phyloP scores from a whole-genome alignment of 805 yeast species.

The Nakazawaea wyomingensis region DNA sequence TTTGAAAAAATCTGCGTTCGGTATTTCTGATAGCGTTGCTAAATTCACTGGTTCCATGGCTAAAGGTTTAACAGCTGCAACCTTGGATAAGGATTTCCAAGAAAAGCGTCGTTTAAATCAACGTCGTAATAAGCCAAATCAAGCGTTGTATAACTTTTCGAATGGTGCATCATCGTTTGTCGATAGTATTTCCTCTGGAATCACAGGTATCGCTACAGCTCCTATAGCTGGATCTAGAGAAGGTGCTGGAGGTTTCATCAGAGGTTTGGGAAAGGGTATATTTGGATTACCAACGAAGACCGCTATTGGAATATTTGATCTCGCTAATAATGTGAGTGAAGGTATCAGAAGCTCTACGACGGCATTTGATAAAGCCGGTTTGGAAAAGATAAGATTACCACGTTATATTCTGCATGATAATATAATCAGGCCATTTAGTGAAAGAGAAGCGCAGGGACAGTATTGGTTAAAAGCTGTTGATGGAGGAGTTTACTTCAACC shows the following conservation, averaged over 20 bases:
- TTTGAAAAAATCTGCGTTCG: slow-evolving; percentile 90
- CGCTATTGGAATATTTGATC: slow-evolving; percentile 89
- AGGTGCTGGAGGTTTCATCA: slow-evolving; percentile 89
- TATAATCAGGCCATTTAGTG: slow-evolving; percentile 67
- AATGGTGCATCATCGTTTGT: slow-evolving; percentile 86
- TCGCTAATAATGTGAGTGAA: slow-evolving; percentile 89
- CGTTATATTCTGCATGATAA: slow-evolving; percentile 68
- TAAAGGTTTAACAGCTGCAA: slow-evolving; percentile 86
- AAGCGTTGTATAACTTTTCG: slow-evolving; percentile 79
- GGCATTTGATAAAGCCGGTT: slow-evolving; percentile 72
- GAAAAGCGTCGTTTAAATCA: slow-evolving; percentile 71
- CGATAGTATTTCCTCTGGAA: slow-evolving; percentile 82
- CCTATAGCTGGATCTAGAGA: slow-evolving; percentile 89
- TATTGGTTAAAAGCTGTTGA: slow-evolving; percentile 80
- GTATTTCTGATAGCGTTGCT: slow-evolving; percentile 89
- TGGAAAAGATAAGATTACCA: slow-evolving; percentile 79
- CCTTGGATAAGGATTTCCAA: slow-evolving; percentile 82
- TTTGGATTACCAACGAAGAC: slow-evolving; percentile 96
- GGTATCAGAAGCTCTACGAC: slow-evolving; percentile 93
- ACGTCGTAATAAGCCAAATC: slow-evolving; percentile 74
- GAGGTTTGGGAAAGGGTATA: slow-evolving; percentile 92
- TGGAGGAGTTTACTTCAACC: slow-evolving; percentile 72
- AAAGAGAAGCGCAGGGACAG: slow-evolving; percentile 90
- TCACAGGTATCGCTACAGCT: slow-evolving; percentile 83
- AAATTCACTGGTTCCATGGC: slow-evolving; percentile 92